Base-by-base conservation (phyloP, 2,329 filamentous ascomycete genomes). In the Aspergillus sp. region DNA sequence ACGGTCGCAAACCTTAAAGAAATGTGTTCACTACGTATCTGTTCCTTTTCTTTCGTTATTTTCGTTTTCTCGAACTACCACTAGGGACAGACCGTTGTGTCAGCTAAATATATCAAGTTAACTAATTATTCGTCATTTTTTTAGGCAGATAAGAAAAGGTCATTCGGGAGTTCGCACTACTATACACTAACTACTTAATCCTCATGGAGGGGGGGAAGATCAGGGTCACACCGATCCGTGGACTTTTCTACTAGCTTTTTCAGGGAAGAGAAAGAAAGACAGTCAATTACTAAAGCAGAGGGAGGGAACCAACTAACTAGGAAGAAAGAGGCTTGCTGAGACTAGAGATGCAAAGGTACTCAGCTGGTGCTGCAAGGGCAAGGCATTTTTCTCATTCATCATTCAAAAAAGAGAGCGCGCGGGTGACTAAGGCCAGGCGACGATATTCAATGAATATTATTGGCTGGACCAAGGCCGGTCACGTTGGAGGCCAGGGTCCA, bases 401-500 rank as follows among this genome's bases (percentile, higher is more conserved):
- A 17, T 43, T 36, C 32, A 36, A 13, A 36, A 36, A 36, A 36
- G 32, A 36, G 32, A n/a, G 47, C 8, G 41, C 28, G 19, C 41
- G 53, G 28, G 39, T 55, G 53, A 55, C 51, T 39, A 52, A 55
- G 52, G 36, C 53, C 23, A 15, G 32, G 45, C 49, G 50, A 32
- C 45, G 48, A 36, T 52, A 61, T 63, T 63, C 43, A 47, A 43
- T 58, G 51, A 52, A 57, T 30, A 53, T 64, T 55, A 68, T 69
- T 68, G 63, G 61, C 56, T 43, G 49, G 21, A 45, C 28, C 39
- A 17, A 53, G 49, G 53, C 52, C 15, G 64, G 72, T 78, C 76
- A 77, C 75, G 75, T 78, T 78, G 60, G 59, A 58, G 61, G 36
- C 72, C 67, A 70, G 63, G 71, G 72, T 73, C 70, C 72, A 74